Base-by-base conservation (phyloP, 192 early-diverging fungal species). In the Radiomyces spectabilis region DNA sequence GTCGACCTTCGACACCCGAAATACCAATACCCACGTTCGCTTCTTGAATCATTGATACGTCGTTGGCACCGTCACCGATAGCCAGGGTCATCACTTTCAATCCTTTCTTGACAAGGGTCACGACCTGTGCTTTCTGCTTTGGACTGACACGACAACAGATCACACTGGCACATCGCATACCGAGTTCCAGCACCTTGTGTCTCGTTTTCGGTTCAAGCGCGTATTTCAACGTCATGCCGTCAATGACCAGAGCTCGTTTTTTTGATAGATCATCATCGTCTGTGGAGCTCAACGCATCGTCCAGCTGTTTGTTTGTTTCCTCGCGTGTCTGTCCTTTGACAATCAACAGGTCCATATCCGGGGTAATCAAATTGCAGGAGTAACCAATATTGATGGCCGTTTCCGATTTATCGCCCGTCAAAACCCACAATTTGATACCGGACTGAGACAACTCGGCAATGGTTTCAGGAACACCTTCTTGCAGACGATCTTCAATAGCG, bases 321-420 rank as follows among this genome's bases (percentile, higher is more conserved):
- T 80, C 76, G 31, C 69, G 66, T 25, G 73, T 80, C 42, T 69
- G 71, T 15, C 70, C 87, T 29, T 81, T 76, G 30, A 98, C 76
- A 31, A 93, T 74, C 5, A 97, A 81, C 15, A 94, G 71, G 43
- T 85, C 80, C 92, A 94, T 95, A 40, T 87, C 85, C 21, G 74
- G 68, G 29, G 83, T 79, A 2, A 98, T 72, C 33, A 99, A 66
- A 55, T 94, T 95, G 74, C 92, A 94, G n/a, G 93, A 87, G 51
- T 91, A 90, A 13, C 96, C 96, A 75, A 98, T 98, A 67, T 95
- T 95, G 66, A 98, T 95, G 2, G 96, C 96, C 0, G 96, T 98
- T 63, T 97, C 94, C 40, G 88, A 85, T 70, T 98, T 98, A 73
- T 98, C 94, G 18, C 93, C 96, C 0, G 96, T 98, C 55, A 97